These are phyloP conservation scores for Beta vulgaris DNA, from an alignment of 148 eudicot species.

Conservation along the genomic window DNA sequence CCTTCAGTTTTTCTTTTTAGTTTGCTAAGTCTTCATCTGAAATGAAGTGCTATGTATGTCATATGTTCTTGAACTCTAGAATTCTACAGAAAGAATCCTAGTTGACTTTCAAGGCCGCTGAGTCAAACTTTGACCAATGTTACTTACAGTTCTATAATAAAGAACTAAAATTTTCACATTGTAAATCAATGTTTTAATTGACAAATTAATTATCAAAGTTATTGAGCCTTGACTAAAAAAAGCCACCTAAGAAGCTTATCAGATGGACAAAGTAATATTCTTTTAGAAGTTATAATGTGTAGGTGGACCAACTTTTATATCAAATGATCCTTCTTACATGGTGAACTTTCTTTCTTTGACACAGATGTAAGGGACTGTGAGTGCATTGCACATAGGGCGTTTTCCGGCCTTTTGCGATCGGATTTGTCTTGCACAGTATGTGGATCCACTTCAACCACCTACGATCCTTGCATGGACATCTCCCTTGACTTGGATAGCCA, in stretches of 20 bases:
- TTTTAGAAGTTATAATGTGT: background rate
- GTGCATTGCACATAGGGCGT: constrained; percentile 64
- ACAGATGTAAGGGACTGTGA: constrained; percentile 60
- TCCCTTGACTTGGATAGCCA: constrained; percentile 54
- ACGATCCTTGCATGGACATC: constrained; percentile 63
- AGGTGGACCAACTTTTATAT: background rate
- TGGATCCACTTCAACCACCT: constrained; percentile 63
- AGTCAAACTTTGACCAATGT: background rate
- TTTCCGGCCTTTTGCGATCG: constrained; percentile 61
- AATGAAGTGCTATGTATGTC: background rate
- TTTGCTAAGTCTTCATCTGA: background rate
- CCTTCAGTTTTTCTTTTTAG: no score
- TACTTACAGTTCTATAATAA: background rate
- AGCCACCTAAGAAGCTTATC: no score
- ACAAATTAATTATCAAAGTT: background rate
- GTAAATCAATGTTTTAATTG: background rate
- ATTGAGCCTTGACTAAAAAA: background rate
- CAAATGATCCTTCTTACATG: constrained; percentile 10
- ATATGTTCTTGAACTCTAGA: background rate
- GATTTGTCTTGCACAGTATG: constrained; percentile 66
- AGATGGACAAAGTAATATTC: background rate
- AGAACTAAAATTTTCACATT: background rate
- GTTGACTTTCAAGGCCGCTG: background rate
- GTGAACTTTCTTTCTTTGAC: constrained; percentile 22
- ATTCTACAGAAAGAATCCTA: background rate